Conservation (phyloP, 352 stramenopile species). For the Phytophthora podocarpi region DNA sequence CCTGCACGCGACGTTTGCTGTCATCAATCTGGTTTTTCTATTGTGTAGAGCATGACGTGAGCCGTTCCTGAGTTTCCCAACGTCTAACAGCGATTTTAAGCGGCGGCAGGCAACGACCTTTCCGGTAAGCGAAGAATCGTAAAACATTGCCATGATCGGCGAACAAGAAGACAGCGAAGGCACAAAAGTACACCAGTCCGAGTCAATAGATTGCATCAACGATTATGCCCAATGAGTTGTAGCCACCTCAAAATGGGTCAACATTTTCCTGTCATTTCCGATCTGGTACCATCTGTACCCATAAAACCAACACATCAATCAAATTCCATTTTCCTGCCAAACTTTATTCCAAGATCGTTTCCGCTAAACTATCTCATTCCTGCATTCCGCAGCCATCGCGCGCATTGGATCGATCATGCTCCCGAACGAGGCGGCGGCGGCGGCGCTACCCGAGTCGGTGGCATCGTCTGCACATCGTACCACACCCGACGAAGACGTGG, state of each 20-base stretch:
- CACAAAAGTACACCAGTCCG: no score
- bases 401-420: constrained; percentile 13
- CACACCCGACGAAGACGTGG: constrained; percentile 1
- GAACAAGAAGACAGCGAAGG: no score
- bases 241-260: constrained; percentile 16
- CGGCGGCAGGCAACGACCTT: no score
- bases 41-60: no score
- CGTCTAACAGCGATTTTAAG: no score
- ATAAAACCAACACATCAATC: neutral
- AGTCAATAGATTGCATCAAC: no score
- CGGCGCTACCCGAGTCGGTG: neutral
- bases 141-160: no score
- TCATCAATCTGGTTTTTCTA: no score
- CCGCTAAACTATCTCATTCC: constrained; percentile 20
- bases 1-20: no score
- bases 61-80: no score
- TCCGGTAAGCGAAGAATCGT: no score
- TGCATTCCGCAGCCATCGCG: neutral
- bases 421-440: neutral
- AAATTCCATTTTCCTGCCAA: neutral
- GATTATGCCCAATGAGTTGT: constrained; percentile 16
- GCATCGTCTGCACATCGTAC: neutral
- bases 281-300: constrained; percentile 9
- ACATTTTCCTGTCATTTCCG: neutral
- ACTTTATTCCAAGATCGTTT: neutral